Evolutionary conservation across 805 yeast genomes (phyloP).

Genomic region (Saccharomyces paradoxus): DNA sequence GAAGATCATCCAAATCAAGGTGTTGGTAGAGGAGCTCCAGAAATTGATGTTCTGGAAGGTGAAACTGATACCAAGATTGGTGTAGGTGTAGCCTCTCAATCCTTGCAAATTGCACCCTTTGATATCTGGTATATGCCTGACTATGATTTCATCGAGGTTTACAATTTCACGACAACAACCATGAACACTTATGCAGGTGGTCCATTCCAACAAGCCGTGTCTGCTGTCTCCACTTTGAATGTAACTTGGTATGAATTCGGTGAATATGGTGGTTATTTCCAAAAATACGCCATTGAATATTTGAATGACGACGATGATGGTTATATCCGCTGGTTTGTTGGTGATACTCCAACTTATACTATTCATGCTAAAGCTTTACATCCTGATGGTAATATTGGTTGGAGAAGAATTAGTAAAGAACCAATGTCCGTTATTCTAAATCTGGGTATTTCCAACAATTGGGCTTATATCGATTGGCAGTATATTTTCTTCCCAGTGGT

Average conservation of each 20-base stretch:
- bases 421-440: slow-evolving; percentile 85
- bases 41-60: slow-evolving; percentile 83
- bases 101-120: slow-evolving; percentile 81
- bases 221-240: slow-evolving; percentile 70
- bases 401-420: slow-evolving; percentile 73
- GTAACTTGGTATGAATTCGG: slow-evolving; percentile 70
- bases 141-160: slow-evolving; percentile 63
- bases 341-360: slow-evolving; percentile 66
- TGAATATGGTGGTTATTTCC: slow-evolving; percentile 44
- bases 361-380: slow-evolving; percentile 63
- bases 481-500: slow-evolving; percentile 64
- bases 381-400: slow-evolving; percentile 81
- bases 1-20: slow-evolving; percentile 85
- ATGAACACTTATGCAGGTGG: slow-evolving; percentile 89
- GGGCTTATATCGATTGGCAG: slow-evolving; percentile 91
- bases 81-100: slow-evolving; percentile 78
- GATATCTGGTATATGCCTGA: slow-evolving; percentile 91
- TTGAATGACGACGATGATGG: slow-evolving; percentile 60
- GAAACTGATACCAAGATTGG: slow-evolving; percentile 48
- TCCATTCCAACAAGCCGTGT: slow-evolving; percentile 83
- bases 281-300: slow-evolving; percentile 70
- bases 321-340: slow-evolving; percentile 78
- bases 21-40: slow-evolving; percentile 86
- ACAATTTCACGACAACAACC: slow-evolving; percentile 58
- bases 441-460: slow-evolving; percentile 77